A percentile compares a stretch with the other conserved stretches of the same genome.
Evolutionary conservation across 768 basidiomycete genomes (phyloP).

Genomic region (Russula ochroleuca): DNA sequence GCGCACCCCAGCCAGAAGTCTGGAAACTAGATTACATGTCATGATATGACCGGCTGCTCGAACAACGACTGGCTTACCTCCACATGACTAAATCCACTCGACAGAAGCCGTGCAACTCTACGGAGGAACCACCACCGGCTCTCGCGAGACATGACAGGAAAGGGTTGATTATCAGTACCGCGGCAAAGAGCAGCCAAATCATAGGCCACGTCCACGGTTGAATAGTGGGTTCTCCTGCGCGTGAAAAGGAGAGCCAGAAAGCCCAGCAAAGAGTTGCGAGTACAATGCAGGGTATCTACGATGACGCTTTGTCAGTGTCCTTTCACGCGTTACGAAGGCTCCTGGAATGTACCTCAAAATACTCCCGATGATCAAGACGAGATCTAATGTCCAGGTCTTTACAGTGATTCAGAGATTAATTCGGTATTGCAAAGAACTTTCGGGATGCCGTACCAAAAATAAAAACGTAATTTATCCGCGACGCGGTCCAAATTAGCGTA

Average conservation of each 20-base stretch:
- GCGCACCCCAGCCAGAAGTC: constrained; percentile 88
- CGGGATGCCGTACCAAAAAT: constrained; percentile 62
- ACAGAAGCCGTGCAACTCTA: constrained; percentile 55
- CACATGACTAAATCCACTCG: constrained; percentile 66
- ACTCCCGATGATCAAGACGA: constrained; percentile 63
- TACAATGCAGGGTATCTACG: constrained; percentile 76
- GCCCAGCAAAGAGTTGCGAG: constrained; percentile 68
- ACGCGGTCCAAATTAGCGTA: constrained; percentile 65
- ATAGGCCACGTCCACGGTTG: constrained; percentile 75
- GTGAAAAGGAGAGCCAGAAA: constrained; percentile 80
- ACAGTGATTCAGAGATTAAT: background rate
- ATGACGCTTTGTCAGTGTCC: background rate
- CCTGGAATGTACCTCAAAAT: constrained; percentile 51
- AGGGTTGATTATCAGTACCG: constrained; percentile 67
- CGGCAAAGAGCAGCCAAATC: constrained; percentile 68
- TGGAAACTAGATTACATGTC: constrained; percentile 48
- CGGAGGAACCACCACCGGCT: constrained; percentile 81
- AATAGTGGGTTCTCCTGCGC: constrained; percentile 50
- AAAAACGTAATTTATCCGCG: constrained; percentile 90
- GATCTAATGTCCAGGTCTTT: constrained; percentile 24
- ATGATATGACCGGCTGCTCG: background rate
- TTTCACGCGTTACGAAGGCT: background rate
- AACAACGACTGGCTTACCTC: constrained; percentile 48
- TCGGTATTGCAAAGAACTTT: background rate
- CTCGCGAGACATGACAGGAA: constrained; percentile 54